A percentile compares a stretch with the other conserved stretches of the same genome.
Conservation (phyloP, 2,329 filamentous ascomycete genomes). For the Penicillium sp. region DNA sequence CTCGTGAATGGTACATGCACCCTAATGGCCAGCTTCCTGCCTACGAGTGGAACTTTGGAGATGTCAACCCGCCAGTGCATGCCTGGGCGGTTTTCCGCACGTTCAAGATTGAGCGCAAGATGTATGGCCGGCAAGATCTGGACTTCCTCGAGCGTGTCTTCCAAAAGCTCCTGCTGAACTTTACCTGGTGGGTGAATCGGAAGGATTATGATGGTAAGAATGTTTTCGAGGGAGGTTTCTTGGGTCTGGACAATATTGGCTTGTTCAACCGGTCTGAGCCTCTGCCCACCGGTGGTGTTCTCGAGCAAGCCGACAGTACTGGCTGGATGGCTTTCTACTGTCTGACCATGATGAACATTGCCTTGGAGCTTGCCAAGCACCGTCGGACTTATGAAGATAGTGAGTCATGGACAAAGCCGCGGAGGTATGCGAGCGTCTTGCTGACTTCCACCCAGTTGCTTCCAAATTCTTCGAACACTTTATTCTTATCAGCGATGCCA, state of each 20-base stretch:
- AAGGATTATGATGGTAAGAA: slow-evolving; percentile 96
- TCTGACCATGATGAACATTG: slow-evolving; percentile 94
- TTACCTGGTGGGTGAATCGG: slow-evolving; percentile 99
- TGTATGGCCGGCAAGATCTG: slow-evolving; percentile 91
- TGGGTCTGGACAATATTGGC: slow-evolving; percentile 95
- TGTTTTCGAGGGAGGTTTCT: slow-evolving; percentile 93
- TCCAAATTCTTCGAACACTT: slow-evolving; percentile 99
- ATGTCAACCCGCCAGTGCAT: slow-evolving; percentile 95
- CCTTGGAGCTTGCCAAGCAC: slow-evolving; percentile 91
- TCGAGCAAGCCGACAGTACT: slow-evolving; percentile 96
- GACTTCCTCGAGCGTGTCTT: slow-evolving; percentile 97
- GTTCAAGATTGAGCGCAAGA: slow-evolving; percentile 97
- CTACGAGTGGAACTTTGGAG: slow-evolving; percentile 96
- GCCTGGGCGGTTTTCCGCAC: slow-evolving; percentile 94
- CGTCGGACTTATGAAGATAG: slow-evolving; percentile 90
- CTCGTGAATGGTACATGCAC: slow-evolving; percentile 98
- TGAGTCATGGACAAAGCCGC: slow-evolving; percentile 19
- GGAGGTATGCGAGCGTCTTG: neutral
- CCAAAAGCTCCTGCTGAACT: slow-evolving; percentile 93
- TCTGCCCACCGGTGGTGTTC: slow-evolving; percentile 84
- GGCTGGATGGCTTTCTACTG: slow-evolving; percentile 99
- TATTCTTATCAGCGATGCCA: slow-evolving; percentile 95
- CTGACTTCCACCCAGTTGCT: slow-evolving; percentile 59
- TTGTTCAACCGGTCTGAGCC: slow-evolving; percentile 97
- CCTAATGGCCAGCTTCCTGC: slow-evolving; percentile 93